These are phyloP conservation scores for Taphrina sp. DNA, from an alignment of 1,139 yeast species.

Conservation along the genomic window DNA sequence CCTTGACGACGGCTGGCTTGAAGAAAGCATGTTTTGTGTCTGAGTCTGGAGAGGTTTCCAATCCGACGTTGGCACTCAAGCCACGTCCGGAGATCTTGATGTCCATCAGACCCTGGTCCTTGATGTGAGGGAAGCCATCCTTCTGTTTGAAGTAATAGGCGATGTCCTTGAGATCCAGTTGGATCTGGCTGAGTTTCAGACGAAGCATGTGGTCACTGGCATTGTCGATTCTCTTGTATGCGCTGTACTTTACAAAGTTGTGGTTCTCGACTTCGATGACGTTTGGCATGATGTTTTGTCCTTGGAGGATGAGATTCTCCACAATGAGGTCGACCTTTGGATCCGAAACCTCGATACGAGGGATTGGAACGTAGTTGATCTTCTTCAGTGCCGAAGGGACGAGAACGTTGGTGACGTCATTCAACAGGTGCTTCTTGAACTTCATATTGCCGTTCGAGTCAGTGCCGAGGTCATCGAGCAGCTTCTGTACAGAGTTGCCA, in stretches of 20 bases:
- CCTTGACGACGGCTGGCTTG: conserved; percentile 38
- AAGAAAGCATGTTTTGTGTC: conserved; percentile 34
- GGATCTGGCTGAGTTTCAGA: conserved; percentile 37
- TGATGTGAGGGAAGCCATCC: conserved; percentile 37
- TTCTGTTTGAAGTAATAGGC: conserved; percentile 38
- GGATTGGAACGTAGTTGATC: conserved; percentile 38
- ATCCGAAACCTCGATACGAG: conserved; percentile 38
- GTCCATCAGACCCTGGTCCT: conserved; percentile 38
- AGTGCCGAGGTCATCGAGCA: conserved; percentile 35
- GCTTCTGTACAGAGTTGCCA: conserved; percentile 32
- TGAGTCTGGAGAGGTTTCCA: conserved; percentile 32
- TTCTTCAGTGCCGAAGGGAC: conserved; percentile 36
- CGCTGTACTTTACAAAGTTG: conserved; percentile 36
- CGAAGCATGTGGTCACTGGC: conserved; percentile 32
- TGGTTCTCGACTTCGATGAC: conserved; percentile 37
- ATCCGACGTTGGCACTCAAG: conserved; percentile 35
- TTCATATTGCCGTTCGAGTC: conserved; percentile 34
- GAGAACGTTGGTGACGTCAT: conserved; percentile 36
- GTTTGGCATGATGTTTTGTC: conserved; percentile 38
- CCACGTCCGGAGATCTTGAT: conserved; percentile 37
- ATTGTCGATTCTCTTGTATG: conserved; percentile 33
- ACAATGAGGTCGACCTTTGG: conserved; percentile 38
- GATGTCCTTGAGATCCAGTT: conserved; percentile 38
- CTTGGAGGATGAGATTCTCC: conserved; percentile 38
- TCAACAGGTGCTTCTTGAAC: conserved; percentile 34